Base-by-base conservation (phyloP, 148 eudicot genomes). In the Rhododendron kiyosumense region DNA sequence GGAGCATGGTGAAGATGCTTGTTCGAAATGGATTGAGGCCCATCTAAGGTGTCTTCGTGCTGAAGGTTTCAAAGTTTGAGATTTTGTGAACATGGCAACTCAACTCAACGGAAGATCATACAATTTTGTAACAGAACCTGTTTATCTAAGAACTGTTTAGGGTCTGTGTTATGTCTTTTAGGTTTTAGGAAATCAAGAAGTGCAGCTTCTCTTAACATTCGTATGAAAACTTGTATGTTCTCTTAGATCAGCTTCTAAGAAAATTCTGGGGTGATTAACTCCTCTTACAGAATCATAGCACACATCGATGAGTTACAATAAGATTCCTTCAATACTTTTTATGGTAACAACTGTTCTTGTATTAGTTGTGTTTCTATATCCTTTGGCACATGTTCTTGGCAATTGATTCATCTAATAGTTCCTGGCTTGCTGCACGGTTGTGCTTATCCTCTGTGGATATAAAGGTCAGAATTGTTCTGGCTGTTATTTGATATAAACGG, bases 1-100 rank as follows among this genome's bases (percentile, higher is more conserved):
- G 84, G 92, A 92, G 88, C 89, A 96, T 84, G 99, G 99, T 77
- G 99, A 96, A 92, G 88, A 87, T 81, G 93, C 96, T 14, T 96
- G 99, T 83, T 71, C 90, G 24, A 96, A 96, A 85, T 95, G 95
- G 98, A 96, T 96, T 32, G 97, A 96, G 81, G 99, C 98, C 87
- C 99, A 96, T 87, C 90, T 84, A 85, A 89, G 86, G 76, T 96
- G 99, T 85, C 98, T 96, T 86, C 96, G 98, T 24, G 93, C 99
- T 4, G 99, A 96, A 90, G 98, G 99, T 52, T 96, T 96, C 89
- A 95, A 94, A 87, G 92, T 96, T 83, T 95, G 83, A 91, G 83
- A 84, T 9, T 5, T 69, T 80, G 43, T 41, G 41, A 52, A 67
- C 54, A 59, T 80, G 41, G 49, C 52, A 24, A 32, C 8, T 52